phyloP scores from a whole-genome alignment of 495 filamentous ascomycete species.

The Talaromyces nanjingensis region DNA sequence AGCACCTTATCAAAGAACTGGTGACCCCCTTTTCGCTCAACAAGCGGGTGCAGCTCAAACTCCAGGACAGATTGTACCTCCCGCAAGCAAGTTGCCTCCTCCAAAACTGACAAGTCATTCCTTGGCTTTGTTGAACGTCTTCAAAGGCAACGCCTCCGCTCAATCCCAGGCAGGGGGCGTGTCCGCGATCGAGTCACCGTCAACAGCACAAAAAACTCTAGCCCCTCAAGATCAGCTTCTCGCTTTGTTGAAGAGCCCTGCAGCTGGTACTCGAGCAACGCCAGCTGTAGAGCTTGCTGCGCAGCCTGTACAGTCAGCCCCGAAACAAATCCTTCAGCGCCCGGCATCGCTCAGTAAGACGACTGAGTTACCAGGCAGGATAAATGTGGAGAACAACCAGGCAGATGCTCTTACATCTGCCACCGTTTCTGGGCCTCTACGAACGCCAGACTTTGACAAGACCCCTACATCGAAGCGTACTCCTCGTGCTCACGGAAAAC shows the following conservation, averaged over 20 bases:
- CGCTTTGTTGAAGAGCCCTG: conserved; percentile 27
- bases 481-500: not conserved
- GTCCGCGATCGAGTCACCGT: conserved; percentile 16
- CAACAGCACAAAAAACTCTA: conserved; percentile 22
- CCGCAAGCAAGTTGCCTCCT: conserved; percentile 49
- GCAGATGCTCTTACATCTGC: conserved; percentile 27
- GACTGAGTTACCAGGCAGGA: conserved; percentile 13
- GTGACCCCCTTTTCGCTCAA: conserved; percentile 43
- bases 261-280: conserved; percentile 12
- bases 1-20: conserved; percentile 47
- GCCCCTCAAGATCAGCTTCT: conserved; percentile 36
- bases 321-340: conserved; percentile 33
- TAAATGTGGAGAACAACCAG: conserved; percentile 11
- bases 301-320: conserved; percentile 20
- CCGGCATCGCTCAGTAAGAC: conserved; percentile 18
- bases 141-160: conserved; percentile 43
- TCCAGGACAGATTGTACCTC: conserved; percentile 42
- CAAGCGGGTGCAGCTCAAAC: conserved; percentile 29
- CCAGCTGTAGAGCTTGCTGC: conserved; percentile 29
- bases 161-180: conserved; percentile 22
- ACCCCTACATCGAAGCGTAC: conserved; percentile 17
- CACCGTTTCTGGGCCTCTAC: conserved; percentile 45
- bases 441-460: conserved; percentile 41
- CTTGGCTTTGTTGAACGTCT: conserved; percentile 54
- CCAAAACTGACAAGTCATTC: conserved; percentile 61